These are phyloP conservation scores for Globisporangium solare DNA, from an alignment of 352 stramenopile genomes.

Conservation along the genomic window DNA sequence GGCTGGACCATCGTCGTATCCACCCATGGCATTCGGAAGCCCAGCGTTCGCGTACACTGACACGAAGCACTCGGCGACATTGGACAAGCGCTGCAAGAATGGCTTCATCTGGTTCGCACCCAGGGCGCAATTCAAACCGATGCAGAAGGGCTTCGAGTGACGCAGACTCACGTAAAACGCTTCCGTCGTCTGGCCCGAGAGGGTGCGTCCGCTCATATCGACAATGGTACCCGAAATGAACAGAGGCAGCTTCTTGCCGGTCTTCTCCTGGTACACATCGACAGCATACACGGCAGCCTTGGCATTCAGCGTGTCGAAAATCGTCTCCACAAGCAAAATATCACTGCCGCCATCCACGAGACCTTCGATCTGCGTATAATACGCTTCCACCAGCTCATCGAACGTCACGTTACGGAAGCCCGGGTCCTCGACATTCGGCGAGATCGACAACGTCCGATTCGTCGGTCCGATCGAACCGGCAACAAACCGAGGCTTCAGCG, in stretches of 20 bases:
- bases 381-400: conserved; percentile 95
- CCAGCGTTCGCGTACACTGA: conserved; percentile 97
- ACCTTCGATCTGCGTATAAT: conserved; percentile 93
- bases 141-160: conserved; percentile 95
- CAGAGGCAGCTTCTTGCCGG: conserved; percentile 88
- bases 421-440: conserved; percentile 93
- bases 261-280: conserved; percentile 91
- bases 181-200: conserved; percentile 96
- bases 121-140: conserved; percentile 96
- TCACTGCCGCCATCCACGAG: conserved; percentile 94
- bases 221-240: conserved; percentile 97
- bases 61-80: conserved; percentile 94
- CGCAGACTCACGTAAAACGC: conserved; percentile 95
- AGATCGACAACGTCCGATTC: conserved; percentile 95
- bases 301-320: conserved; percentile 97
- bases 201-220: conserved; percentile 94
- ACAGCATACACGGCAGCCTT: conserved; percentile 96
- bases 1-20: conserved; percentile 93
- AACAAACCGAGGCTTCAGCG: conserved; percentile 93
- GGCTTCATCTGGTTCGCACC: conserved; percentile 95
- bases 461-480: conserved; percentile 94
- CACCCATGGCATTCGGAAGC: conserved; percentile 96
- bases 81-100: conserved; percentile 90
- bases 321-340: conserved; percentile 97
- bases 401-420: conserved; percentile 94